A percentile compares a stretch with the other conserved stretches of the same genome.
These are phyloP conservation scores for Penicillium macrosclerotiorum DNA, from an alignment of 495 filamentous ascomycete genomes.

Conservation along the genomic window DNA sequence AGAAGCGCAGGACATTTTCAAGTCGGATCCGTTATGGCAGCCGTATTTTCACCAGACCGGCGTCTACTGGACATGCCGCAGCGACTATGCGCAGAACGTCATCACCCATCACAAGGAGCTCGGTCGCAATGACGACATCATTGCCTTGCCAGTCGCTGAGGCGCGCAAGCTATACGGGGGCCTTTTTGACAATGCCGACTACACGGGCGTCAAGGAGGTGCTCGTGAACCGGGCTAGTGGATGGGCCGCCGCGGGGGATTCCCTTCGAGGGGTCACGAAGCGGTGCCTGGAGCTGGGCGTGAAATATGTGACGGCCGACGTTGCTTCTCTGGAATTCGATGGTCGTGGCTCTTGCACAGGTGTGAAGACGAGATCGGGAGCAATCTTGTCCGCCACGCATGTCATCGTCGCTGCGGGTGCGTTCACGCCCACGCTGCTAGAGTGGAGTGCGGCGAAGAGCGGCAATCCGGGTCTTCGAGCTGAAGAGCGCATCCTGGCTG, in stretches of 20 bases:
- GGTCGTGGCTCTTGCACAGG: constrained; percentile 44
- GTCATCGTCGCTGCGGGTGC: constrained; percentile 57
- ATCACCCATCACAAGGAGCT: constrained; percentile 50
- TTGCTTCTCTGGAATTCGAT: constrained; percentile 43
- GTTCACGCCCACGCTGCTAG: constrained; percentile 58
- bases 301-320: constrained; percentile 46
- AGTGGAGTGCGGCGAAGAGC: constrained; percentile 45
- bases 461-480: constrained; percentile 44
- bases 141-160: constrained; percentile 42
- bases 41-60: constrained; percentile 58
- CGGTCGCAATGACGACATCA: constrained; percentile 37
- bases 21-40: constrained; percentile 49
- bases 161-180: constrained; percentile 45
- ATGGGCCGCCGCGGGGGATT: constrained; percentile 59
- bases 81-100: constrained; percentile 44
- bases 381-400: constrained; percentile 39
- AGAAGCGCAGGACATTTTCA: constrained; percentile 55
- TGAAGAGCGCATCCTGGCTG: constrained; percentile 52
- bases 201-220: constrained; percentile 47
- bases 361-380: constrained; percentile 41
- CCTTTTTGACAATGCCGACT: constrained; percentile 53
- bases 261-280: constrained; percentile 45
- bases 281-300: constrained; percentile 51
- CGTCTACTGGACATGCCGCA: constrained; percentile 45
- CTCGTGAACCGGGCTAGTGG: constrained; percentile 55